Evolutionary conservation across 192 early-diverging fungal species (phyloP).

Genomic region (Pecoramyces ruminantium): DNA sequence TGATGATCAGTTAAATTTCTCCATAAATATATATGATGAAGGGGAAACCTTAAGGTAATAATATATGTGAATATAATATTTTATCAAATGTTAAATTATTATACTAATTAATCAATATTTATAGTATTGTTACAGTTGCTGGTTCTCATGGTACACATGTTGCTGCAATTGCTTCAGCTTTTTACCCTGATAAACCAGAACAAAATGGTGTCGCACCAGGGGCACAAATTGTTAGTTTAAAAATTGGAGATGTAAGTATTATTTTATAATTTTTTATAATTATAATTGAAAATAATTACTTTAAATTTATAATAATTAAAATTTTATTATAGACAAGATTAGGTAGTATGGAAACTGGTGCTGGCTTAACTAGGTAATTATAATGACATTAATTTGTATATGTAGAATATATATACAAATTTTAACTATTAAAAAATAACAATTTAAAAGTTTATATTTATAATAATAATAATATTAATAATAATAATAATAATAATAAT

Average conservation of each 20-base stretch:
- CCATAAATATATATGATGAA: constrained; percentile 84
- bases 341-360: constrained; percentile 66
- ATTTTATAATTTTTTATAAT: too few relatives aligned
- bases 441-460: too few relatives aligned
- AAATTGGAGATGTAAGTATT: constrained; percentile 71
- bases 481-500: too few relatives aligned
- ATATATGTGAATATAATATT: background rate
- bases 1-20: constrained; percentile 67
- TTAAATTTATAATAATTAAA: too few relatives aligned
- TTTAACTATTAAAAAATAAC: too few relatives aligned
- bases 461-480: too few relatives aligned
- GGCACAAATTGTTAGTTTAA: constrained; percentile 81
- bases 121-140: constrained; percentile 59
- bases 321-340: constrained; percentile 5
- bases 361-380: constrained; percentile 57
- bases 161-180: constrained; percentile 76
- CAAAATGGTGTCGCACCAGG: constrained; percentile 90
- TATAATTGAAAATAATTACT: too few relatives aligned
- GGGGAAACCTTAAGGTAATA: constrained; percentile 41
- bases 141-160: constrained; percentile 91
- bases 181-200: constrained; percentile 67
- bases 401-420: too few relatives aligned
- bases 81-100: background rate
- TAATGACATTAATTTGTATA: too few relatives aligned
- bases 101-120: background rate